Base-by-base conservation (phyloP, 257 asterid genomes). In the Thymus mandschuricus region DNA sequence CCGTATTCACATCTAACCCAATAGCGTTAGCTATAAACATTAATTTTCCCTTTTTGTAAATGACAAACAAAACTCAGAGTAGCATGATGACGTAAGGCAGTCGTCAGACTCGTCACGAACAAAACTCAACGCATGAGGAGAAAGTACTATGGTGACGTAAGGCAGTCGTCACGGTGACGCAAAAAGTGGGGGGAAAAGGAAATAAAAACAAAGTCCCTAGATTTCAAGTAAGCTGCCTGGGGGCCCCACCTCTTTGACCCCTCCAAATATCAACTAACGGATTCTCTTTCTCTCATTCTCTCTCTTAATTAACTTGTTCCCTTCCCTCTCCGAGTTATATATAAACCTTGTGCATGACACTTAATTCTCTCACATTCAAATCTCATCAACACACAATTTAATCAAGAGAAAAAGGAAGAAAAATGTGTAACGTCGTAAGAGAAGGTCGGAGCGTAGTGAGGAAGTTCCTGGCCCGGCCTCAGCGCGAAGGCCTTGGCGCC, bases 401-500 rank as follows among this genome's bases (percentile, higher is more conserved):
- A 44, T 8, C 10, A 44, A 9, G 10, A 44, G 49, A 44, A 44
- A 2, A 44, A 10, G 9, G 49, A 44, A 44, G 1, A 10, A 3
- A 1, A 44, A 85, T 87, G 90, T 75, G 87, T 43, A 68, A 75
- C 41, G 79, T 76, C 59, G 83, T 83, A 1, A 80, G 65, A n/a
- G 79, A 87, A 10, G 82, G 96, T 73, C 95, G 97, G 30, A 77
- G 81, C 1, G 88, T 93, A 4, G 94, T 85, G 51, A 75, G 84
- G 72, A 93, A 87, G 49, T 85, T 93, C 74, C 81, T 89, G 0
- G 92, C 98, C 3, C 78, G 90, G 73, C 96, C 97, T 73, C 97
- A 91, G 44, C 86, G 29, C 43, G 98, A 93, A 84, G 98, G 98
- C 58, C 75, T 87, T 8, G 98, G 97, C 43, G 98, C 98, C 66